Evolutionary conservation across 495 filamentous ascomycete genomes (phyloP), one percentile per base, ranked within the genome.

Genomic region (Neurospora discreta): DNA sequence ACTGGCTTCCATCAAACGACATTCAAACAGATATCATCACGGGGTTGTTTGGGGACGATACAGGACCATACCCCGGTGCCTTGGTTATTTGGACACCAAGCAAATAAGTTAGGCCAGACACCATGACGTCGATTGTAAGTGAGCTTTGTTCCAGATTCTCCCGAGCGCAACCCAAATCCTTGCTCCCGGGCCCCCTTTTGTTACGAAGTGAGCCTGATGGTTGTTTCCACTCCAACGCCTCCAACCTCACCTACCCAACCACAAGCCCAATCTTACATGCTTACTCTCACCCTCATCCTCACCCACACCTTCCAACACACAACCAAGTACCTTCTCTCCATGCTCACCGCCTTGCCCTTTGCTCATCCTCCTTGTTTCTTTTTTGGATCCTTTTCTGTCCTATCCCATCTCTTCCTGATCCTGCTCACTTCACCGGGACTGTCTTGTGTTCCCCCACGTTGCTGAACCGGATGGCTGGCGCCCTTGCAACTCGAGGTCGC

Each of bases 51-150:
- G 23, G 52, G 26, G 52, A 33, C 26, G 3, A 60, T 60, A 65
- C 52, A 26, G 23, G 23, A 30, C 26, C 26, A 33, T 33, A 65
- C 6, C 6, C 52, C 52, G 15, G 52, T 65, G 26, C 52, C 52
- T 65, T n/a, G n/a, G n/a, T n/a, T 65, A 33, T 18, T 65, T 33
- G 26, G 52, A 60, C 52, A 60, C 52, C 52, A 65, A n/a, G n/a
- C n/a, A n/a, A 71, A 73, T 74, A 73, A 74, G 71, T 73, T 69
- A 74, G 52, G 69, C 65, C 67, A 15, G 38, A 44, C 77, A 73
- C 71, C 80, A 84, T 84, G 82, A 82, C 82, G 78, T 84, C 81
- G 74, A 84, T 84, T 79, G 82, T 84, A 74, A 82, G 82, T 81
- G 44, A 72, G 39, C 74, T 69, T 41, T 73, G 36, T 58, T 23